These are phyloP conservation scores for Debaryomyces fabryi DNA, from an alignment of 1,139 yeast genomes.

Conservation along the genomic window DNA sequence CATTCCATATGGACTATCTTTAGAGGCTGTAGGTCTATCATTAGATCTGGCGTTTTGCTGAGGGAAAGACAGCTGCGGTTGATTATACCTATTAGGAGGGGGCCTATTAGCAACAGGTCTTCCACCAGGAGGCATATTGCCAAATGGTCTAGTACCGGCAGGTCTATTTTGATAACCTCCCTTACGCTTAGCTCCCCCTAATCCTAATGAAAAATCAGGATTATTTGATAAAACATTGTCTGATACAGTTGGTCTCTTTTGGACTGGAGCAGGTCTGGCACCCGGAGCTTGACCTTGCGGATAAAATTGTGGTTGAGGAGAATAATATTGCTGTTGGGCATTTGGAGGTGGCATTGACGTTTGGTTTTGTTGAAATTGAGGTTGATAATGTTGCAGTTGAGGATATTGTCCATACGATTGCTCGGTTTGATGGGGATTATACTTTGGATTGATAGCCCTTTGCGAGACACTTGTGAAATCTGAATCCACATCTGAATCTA, in stretches of 20 bases:
- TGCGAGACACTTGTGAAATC: slow-evolving; percentile 82
- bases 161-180: slow-evolving; percentile 1
- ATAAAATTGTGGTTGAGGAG: slow-evolving; percentile 10
- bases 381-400: slow-evolving; percentile 20
- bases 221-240: slow-evolving; percentile 52
- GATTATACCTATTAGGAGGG: slow-evolving; percentile 13
- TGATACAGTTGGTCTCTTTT: slow-evolving; percentile 40
- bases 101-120: slow-evolving; percentile 17
- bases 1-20: slow-evolving; percentile 14
- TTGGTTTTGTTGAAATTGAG: slow-evolving; percentile 20
- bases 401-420: slow-evolving; percentile 14
- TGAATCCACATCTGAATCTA: slow-evolving; percentile 50
- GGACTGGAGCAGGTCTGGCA: slow-evolving; percentile 10
- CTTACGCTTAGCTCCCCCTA: slow-evolving; percentile 29
- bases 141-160: slow-evolving; percentile 2
- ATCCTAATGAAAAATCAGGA: slow-evolving; percentile 53
- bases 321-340: slow-evolving; percentile 9
- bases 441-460: slow-evolving; percentile 70
- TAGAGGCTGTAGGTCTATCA: slow-evolving; percentile 10
- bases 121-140: slow-evolving; percentile 13
- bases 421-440: slow-evolving; percentile 25
- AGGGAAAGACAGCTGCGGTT: slow-evolving; percentile 1
- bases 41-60: neutral
- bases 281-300: neutral
- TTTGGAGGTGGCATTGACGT: slow-evolving; percentile 13